Evolutionary conservation across 495 filamentous ascomycete genomes (phyloP).

Genomic region (Aspergillus funiculosus): DNA sequence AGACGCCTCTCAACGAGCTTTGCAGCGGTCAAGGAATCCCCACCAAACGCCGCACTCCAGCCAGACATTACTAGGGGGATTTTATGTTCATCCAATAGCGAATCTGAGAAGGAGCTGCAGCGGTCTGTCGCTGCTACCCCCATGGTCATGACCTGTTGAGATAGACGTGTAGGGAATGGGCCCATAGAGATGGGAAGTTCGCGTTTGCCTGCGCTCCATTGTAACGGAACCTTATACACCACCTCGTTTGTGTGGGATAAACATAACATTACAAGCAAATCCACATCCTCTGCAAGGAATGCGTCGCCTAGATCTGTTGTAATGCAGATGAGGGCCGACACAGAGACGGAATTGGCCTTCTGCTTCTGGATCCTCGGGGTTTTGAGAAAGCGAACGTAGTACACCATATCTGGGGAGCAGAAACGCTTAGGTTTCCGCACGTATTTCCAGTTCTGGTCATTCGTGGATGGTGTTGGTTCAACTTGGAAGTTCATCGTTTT

Average conservation of each 20-base stretch:
- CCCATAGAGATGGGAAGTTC: slow-evolving; percentile 38
- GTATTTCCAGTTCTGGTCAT: no score
- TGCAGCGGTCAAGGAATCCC: slow-evolving; percentile 35
- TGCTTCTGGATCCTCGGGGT: slow-evolving; percentile 47
- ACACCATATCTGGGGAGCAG: slow-evolving; percentile 40
- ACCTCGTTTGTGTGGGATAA: slow-evolving; percentile 28
- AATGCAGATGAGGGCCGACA: slow-evolving; percentile 64
- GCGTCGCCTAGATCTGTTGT: slow-evolving; percentile 87
- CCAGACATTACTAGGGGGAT: slow-evolving; percentile 49
- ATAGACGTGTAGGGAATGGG: slow-evolving; percentile 25
- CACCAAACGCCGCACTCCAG: slow-evolving; percentile 48
- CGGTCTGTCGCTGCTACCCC: slow-evolving; percentile 17
- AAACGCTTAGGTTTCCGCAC: no score
- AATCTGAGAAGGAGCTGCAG: slow-evolving; percentile 15
- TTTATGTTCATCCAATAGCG: slow-evolving; percentile 16
- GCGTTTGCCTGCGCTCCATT: slow-evolving; percentile 53
- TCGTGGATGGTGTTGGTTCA: no score
- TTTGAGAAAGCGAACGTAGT: slow-evolving; percentile 74
- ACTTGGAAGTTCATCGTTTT: no score
- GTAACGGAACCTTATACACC: slow-evolving; percentile 39
- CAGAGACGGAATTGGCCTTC: slow-evolving; percentile 29
- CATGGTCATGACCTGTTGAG: slow-evolving; percentile 26
- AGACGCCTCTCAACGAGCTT: slow-evolving; percentile 52
- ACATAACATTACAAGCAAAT: slow-evolving; percentile 47
- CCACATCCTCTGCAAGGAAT: slow-evolving; percentile 62